Evolutionary conservation across 805 yeast genomes (phyloP).

Genomic region (Maudiozyma bulderi): DNA sequence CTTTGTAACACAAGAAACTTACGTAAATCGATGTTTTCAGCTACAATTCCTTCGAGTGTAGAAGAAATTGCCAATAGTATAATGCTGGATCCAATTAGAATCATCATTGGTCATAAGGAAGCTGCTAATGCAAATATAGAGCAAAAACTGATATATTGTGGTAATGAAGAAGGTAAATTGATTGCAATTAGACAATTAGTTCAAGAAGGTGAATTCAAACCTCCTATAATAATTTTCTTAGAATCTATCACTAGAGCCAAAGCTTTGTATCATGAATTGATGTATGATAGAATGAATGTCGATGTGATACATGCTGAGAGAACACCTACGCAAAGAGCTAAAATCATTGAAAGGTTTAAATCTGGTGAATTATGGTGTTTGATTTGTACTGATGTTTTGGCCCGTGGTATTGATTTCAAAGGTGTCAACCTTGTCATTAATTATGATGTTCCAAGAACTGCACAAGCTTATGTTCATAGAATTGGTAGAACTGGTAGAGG

Average conservation of each 20-base stretch:
- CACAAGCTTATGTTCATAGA: conserved; percentile 94
- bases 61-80: conserved; percentile 80
- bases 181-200: conserved; percentile 85
- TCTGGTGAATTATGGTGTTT: conserved; percentile 92
- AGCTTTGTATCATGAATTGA: conserved; percentile 84
- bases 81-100: conserved; percentile 76
- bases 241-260: conserved; percentile 91
- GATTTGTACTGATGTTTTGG: conserved; percentile 90
- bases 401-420: conserved; percentile 95
- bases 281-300: conserved; percentile 85
- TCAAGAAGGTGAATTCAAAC: conserved; percentile 73
- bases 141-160: conserved; percentile 77
- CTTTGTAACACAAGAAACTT: conserved; percentile 33
- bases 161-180: conserved; percentile 91
- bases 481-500: conserved; percentile 99
- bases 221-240: conserved; percentile 86
- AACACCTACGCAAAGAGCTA: conserved; percentile 79
- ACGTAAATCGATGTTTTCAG: conserved; percentile 79
- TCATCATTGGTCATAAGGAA: conserved; percentile 87
- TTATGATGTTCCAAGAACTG: conserved; percentile 89
- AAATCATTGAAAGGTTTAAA: conserved; percentile 73
- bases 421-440: conserved; percentile 91
- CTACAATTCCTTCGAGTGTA: conserved; percentile 88
- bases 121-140: conserved; percentile 81
- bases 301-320: conserved; percentile 95